phyloP scores from a whole-genome alignment of 257 asterid genomes.

The Leptodermis oblonga region DNA sequence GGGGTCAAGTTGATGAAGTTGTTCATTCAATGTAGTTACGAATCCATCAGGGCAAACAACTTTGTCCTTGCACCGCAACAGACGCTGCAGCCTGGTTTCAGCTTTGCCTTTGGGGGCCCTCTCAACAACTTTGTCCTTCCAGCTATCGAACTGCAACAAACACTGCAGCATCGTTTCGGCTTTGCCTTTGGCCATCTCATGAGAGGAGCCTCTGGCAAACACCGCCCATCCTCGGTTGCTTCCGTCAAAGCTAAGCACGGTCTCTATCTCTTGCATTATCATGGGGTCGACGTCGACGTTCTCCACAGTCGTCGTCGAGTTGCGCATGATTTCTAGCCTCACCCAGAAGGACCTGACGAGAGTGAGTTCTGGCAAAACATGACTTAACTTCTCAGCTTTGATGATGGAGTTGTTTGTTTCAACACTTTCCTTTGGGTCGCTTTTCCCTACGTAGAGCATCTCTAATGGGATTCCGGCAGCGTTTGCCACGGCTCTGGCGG shows the following conservation, averaged over 20 bases:
- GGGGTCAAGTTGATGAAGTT: conserved; percentile 28
- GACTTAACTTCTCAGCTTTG: conserved; percentile 51
- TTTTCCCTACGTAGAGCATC: conserved; percentile 82
- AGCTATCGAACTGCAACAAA: conserved; percentile 29
- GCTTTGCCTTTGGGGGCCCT: no score
- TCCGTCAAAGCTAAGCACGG: conserved; percentile 64
- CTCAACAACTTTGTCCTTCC: conserved; percentile 49
- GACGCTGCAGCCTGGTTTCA: no score
- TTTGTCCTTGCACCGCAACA: no score
- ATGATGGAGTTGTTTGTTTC: conserved; percentile 55
- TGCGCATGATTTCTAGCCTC: conserved; percentile 88
- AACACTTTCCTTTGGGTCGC: conserved; percentile 60
- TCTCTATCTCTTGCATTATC: conserved; percentile 62
- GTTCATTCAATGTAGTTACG: conserved; percentile 43
- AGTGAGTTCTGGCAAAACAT: conserved; percentile 37
- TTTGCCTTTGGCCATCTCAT: conserved; percentile 48
- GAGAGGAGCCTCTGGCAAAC: conserved; percentile 48
- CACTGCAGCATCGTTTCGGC: conserved; percentile 43
- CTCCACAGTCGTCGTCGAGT: conserved; percentile 59
- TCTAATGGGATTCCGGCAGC: conserved; percentile 48
- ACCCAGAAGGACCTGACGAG: conserved; percentile 85
- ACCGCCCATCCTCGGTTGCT: conserved; percentile 85
- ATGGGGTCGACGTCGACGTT: conserved; percentile 53
- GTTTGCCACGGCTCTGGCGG: conserved; percentile 35
- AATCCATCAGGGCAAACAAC: conserved; percentile 47